phyloP scores from a whole-genome alignment of 257 asterid genomes.

The Salvia rosmarinus region DNA sequence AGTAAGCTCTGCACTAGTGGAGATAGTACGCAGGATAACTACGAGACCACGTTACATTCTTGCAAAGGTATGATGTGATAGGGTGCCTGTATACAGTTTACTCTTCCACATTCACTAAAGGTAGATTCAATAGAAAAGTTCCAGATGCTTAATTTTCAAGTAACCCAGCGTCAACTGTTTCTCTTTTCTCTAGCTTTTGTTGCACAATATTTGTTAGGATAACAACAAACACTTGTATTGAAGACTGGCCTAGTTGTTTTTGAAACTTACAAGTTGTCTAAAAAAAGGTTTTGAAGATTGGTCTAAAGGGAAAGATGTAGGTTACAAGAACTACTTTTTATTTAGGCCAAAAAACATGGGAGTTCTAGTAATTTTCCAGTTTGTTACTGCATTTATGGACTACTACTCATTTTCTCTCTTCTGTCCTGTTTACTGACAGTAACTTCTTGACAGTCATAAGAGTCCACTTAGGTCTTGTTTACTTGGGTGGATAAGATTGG shows the following conservation, averaged over 20 bases:
- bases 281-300: not conserved
- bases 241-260: not conserved
- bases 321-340: not conserved
- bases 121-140: not conserved
- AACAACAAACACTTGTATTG: not conserved
- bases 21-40: constrained; percentile 81
- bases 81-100: constrained; percentile 17
- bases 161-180: not conserved
- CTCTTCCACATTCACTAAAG: not conserved
- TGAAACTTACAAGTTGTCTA: not conserved
- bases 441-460: not conserved
- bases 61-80: constrained; percentile 71
- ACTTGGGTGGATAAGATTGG: too few relatives aligned
- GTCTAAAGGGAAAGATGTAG: not conserved
- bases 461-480: not conserved
- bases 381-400: not conserved
- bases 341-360: not conserved
- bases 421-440: not conserved
- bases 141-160: constrained; percentile 17
- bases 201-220: not conserved
- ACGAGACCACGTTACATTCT: constrained; percentile 89
- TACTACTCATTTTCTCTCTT: not conserved
- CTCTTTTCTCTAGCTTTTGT: not conserved
- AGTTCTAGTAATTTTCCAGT: not conserved
- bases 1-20: constrained; percentile 95